Evolutionary conservation across 768 basidiomycete species (phyloP).

Genomic region (Amanita pallidorosea): DNA sequence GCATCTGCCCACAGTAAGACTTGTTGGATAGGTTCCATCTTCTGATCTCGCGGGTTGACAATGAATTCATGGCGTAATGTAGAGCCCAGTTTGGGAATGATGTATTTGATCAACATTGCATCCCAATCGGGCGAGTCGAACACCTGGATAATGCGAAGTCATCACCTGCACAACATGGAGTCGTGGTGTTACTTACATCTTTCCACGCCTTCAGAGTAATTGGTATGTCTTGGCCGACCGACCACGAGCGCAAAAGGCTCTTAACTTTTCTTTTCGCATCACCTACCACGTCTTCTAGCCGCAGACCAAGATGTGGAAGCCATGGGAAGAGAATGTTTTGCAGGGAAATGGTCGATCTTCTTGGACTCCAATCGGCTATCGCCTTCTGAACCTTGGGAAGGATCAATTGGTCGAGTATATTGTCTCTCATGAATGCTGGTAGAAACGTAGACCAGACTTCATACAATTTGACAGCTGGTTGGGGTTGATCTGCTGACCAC

Average conservation of each 20-base stretch:
- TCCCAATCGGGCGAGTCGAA: slow-evolving; percentile 85
- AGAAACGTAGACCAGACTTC: slow-evolving; percentile 84
- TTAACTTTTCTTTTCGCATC: slow-evolving; percentile 85
- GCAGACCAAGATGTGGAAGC: slow-evolving; percentile 79
- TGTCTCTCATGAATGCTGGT: slow-evolving; percentile 87
- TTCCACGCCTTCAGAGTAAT: slow-evolving; percentile 74
- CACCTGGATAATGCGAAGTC: slow-evolving; percentile 31
- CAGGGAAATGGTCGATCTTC: slow-evolving; percentile 45
- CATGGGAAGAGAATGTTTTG: slow-evolving; percentile 89
- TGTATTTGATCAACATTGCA: slow-evolving; percentile 75
- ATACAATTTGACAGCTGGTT: slow-evolving; percentile 72
- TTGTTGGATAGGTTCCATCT: slow-evolving; percentile 69
- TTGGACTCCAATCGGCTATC: slow-evolving; percentile 74
- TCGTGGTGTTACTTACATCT: slow-evolving; percentile 37
- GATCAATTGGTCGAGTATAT: slow-evolving; percentile 91
- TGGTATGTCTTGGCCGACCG: slow-evolving; percentile 58
- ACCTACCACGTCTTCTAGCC: slow-evolving; percentile 76
- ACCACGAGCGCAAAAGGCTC: slow-evolving; percentile 68
- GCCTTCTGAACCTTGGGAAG: slow-evolving; percentile 86
- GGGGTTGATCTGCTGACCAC: slow-evolving; percentile 69
- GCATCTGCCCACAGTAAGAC: slow-evolving; percentile 72
- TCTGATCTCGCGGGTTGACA: slow-evolving; percentile 85
- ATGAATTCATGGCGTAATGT: slow-evolving; percentile 77
- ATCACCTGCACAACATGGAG: neutral
- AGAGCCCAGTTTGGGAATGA: slow-evolving; percentile 85